Evolutionary conservation across 2,329 filamentous ascomycete genomes (phyloP).

Genomic region (Neoscytalidium dimidiatum): DNA sequence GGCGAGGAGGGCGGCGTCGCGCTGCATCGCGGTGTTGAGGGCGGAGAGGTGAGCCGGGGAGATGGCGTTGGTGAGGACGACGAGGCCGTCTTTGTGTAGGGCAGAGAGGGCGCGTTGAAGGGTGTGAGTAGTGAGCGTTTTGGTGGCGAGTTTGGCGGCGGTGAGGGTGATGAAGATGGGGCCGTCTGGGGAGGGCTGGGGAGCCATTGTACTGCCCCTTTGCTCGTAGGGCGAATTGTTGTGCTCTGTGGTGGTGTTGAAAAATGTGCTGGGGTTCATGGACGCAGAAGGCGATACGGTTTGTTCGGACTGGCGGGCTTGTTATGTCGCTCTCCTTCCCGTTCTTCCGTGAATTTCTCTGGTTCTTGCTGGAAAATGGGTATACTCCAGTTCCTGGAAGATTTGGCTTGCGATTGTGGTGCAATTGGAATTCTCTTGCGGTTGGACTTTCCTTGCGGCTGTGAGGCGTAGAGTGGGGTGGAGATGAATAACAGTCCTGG

Average conservation of each 20-base stretch:
- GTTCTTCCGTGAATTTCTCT: not conserved
- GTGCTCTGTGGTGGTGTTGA: not conserved
- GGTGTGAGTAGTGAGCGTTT: constrained; percentile 19
- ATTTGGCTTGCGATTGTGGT: not conserved
- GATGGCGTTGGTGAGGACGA: constrained; percentile 42
- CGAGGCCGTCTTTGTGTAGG: constrained; percentile 40
- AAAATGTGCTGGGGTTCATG: too few relatives aligned
- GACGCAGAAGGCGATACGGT: too few relatives aligned
- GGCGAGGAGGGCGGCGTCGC: constrained; percentile 37
- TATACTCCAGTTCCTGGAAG: not conserved
- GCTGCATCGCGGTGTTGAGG: constrained; percentile 29
- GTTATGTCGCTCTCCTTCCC: too few relatives aligned
- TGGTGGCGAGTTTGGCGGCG: constrained; percentile 30
- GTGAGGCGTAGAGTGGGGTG: not conserved
- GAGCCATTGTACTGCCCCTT: not conserved
- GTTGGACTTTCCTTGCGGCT: not conserved
- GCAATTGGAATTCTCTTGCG: not conserved
- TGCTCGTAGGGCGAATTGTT: not conserved
- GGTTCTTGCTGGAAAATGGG: not conserved
- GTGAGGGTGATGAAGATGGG: constrained; percentile 1
- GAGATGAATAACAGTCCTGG: not conserved
- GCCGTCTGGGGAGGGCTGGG: not conserved
- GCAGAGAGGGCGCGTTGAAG: constrained; percentile 1
- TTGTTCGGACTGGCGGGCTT: too few relatives aligned
- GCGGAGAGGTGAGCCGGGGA: constrained; percentile 33